Percentiles rank a stretch among this genome's conserved stretches.
Conservation (phyloP, 2,329 filamentous ascomycete species). For the Chalaropsis ovoidea region DNA sequence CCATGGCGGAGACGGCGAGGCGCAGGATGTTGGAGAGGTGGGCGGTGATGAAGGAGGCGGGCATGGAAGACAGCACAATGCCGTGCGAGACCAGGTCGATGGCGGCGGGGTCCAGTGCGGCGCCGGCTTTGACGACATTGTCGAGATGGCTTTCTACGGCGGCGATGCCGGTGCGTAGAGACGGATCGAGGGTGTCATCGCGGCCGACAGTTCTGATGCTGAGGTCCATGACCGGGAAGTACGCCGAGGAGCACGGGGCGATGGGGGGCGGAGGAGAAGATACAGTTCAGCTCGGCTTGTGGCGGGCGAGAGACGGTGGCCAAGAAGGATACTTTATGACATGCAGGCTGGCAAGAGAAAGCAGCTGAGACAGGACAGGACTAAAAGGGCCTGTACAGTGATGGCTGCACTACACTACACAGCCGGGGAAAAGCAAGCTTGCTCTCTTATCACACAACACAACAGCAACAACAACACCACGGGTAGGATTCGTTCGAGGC, state of each 20-base stretch:
- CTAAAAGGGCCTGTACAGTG: not conserved
- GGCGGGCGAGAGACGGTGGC: too few relatives aligned
- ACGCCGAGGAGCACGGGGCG: not conserved
- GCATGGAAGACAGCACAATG: slow-evolving; percentile 10
- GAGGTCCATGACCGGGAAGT: slow-evolving; percentile 7
- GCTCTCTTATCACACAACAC: not conserved
- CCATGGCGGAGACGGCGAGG: slow-evolving; percentile 18
- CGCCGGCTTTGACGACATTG: slow-evolving; percentile 5
- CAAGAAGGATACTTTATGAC: too few relatives aligned
- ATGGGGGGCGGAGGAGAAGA: not conserved
- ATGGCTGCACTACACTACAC: not conserved
- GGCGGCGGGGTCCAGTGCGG: not conserved
- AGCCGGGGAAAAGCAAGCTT: not conserved
- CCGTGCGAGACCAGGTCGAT: slow-evolving; percentile 13
- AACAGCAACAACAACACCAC: too few relatives aligned
- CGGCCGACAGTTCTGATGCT: slow-evolving; percentile 9
- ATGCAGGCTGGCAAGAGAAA: too few relatives aligned
- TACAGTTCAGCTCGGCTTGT: too few relatives aligned
- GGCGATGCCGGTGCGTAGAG: slow-evolving; percentile 19
- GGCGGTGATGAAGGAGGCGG: slow-evolving; percentile 14
- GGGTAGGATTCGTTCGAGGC: slow-evolving; percentile 8
- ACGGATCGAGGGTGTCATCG: slow-evolving; percentile 18
- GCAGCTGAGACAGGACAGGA: not conserved
- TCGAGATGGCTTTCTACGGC: slow-evolving; percentile 19
- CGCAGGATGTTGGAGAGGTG: slow-evolving; percentile 20